Evolutionary conservation across 352 stramenopile genomes (phyloP), one percentile per base, ranked within the genome.

Genomic region (Salisapilia sapeloensis): DNA sequence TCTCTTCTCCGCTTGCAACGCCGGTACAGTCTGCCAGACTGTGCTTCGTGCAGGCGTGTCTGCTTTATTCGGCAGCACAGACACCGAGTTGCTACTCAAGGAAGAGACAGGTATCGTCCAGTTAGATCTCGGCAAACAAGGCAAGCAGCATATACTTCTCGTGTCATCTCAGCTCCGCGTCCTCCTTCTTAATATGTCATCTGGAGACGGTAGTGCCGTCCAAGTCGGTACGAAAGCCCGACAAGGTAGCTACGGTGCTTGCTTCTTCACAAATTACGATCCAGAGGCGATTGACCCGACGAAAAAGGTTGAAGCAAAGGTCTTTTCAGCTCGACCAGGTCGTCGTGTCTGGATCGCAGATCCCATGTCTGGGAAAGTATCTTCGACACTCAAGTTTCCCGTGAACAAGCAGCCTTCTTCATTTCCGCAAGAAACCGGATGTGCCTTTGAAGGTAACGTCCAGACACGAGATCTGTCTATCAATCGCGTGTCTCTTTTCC

Each of bases 61-160:
- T 8, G 75, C 70, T 6, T 66, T 89, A 24, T 91, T 91, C 44
- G 75, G 75, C 11, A 83, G 56, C 17, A 53, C 71, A 0, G 69
- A 85, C 38, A 91, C 75, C 3, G 75, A 91, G 34, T 44, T 91
- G 12, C 39, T 91, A 36, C 62, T 91, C 1, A 86, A 87, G 29
- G 75, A 91, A 46, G 69, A 91, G 33, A 85, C 70, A 0, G 71
- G 69, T 0, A 79, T 91, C 33, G 75, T 91, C 7, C 75, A 87
- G 71, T 36, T 87, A 19, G 72, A 87, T 47, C 40, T 78, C 24
- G 46, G 48, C 3, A 75, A 70, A 35, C 66, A 61, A 24, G 44
- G 53, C 0, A 44, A 40, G 3, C 53, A 63, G 2, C 71, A 79
- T 25, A 71, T 86, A 16, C 46, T 91, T 12, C 61, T 91, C 44